Percentiles rank a stretch among this genome's conserved stretches.
These are phyloP conservation scores for Ophiostoma ulmi DNA, from an alignment of 2,329 filamentous ascomycete genomes.

Conservation along the genomic window DNA sequence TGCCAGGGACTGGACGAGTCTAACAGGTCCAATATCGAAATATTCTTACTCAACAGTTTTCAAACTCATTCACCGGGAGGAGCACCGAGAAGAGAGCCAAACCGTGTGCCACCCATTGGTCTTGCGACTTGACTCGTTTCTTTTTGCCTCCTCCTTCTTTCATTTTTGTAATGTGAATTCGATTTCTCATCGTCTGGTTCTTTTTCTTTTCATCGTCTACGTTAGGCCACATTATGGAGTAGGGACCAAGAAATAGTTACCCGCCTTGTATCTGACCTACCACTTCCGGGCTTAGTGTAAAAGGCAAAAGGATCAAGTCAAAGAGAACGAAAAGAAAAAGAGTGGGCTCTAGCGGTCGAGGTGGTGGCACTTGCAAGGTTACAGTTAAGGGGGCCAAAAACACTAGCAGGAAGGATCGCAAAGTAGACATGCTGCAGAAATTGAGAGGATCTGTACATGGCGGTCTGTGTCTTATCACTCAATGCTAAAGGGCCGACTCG, in stretches of 20 bases:
- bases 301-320: constrained; percentile 4
- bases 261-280: constrained; percentile 21
- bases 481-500: background rate
- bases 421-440: background rate
- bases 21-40: too few species aligned
- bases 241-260: constrained; percentile 12
- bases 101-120: background rate
- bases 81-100: background rate
- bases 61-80: background rate
- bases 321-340: background rate
- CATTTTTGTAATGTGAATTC: background rate
- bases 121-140: background rate
- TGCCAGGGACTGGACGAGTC: background rate
- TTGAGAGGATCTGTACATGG: background rate
- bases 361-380: constrained; percentile 3
- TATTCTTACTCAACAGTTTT: too few species aligned
- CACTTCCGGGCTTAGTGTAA: constrained; percentile 18
- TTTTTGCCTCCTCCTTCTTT: background rate
- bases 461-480: background rate
- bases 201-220: background rate
- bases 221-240: background rate
- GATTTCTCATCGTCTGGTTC: constrained; percentile 1
- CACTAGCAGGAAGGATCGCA: background rate
- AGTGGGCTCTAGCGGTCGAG: background rate
- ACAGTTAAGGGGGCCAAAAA: background rate